Evolutionary conservation across 2,329 filamentous ascomycete species (phyloP), one percentile per base, ranked within the genome.

Genomic region (Diaporthe sp.): DNA sequence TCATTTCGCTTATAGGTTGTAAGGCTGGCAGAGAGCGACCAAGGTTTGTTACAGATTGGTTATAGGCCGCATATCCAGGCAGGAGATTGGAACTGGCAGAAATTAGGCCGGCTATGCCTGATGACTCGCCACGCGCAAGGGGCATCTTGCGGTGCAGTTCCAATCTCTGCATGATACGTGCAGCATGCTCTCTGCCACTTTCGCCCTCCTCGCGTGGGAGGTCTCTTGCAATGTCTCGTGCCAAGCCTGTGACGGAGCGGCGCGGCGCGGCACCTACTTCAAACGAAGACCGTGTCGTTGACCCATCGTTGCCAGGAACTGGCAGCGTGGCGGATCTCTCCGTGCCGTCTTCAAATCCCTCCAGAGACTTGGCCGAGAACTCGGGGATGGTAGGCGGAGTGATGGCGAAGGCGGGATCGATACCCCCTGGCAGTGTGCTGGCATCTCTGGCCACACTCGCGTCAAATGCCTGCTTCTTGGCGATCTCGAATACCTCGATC

Each of bases 381-480:
- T 98, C 96, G 0, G 95, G 94, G 8, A 96, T 93, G 42, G 94
- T 92, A 20, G 97, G 95, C 12, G 95, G 94, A 4, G 94, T 97
- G 78, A 99, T 97, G 9, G 96, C 94, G 85, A 98, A 99, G 17
- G 97, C 97, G 72, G 96, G 92, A 80, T 93, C 93, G 63, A 89
- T 81, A 34, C 87, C 86, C 34, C 89, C 88, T 7, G 87, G 84
- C 6, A 89, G 81, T 3, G 86, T 82, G 31, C 83, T 85, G 73
- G 82, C 87, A 67, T 88, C 88, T 70, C 88, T 86, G 44, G 87
- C 88, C 78, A 92, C 90, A 80, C 88, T 93, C 22, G 89, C 93
- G 82, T 98, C 95, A 65, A 99, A 91, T 0, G 96, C 96, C 82
- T 94, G 95, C 79, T 96, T 95, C 85, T 99, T 99, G 72, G 96